Base-by-base conservation (phyloP, 31 red algal genomes). In the Asparagopsis taxiformis region DNA sequence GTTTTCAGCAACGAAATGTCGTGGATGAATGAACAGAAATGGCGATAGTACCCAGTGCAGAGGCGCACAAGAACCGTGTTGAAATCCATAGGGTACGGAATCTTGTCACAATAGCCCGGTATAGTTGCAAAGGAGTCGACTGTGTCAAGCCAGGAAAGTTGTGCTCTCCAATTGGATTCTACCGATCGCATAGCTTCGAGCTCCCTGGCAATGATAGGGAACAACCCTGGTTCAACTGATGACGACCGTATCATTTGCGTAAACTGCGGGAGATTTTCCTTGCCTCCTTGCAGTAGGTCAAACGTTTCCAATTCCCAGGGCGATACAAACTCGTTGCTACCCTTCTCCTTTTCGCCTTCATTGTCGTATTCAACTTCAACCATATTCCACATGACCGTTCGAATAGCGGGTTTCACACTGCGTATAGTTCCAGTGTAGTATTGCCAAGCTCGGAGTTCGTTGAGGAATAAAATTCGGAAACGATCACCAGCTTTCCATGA, bases 311-410 rank as follows among this genome's bases (percentile, higher is more conserved):
- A 49, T 66, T 92, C 89, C 89, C 89, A 92, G 34, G 79, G 79
- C 25, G 89, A 92, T 15, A 92, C 89, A 30, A 79, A 52, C 15
- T 92, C 89, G 5, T 46, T 56, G 23, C 39, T 80, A 24, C 41
- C 68, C 41, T 89, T 89, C 20, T 79, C 79, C 16, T 62, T 54
- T 46, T 83, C 89, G 16, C 79, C 68, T 41, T 92, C 89, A 62
- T 79, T 84, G 44, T 92, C 89, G 60, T 84, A 92, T 26, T 78
- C 79, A 59, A 92, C 89, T 62, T 92, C 89, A 50, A 92, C 80
- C 8, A 73, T 71, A 48, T 92, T 92, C 89, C 89, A 92, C 79
- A 74, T 79, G 5, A 63, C 54, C 0, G 66, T 74, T 8, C 65
- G 60, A 3, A 83, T 29, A 41, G 78, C 46, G 0, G 62, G 32